phyloP scores from a whole-genome alignment of 257 asterid species.

The Solanum rostratum region DNA sequence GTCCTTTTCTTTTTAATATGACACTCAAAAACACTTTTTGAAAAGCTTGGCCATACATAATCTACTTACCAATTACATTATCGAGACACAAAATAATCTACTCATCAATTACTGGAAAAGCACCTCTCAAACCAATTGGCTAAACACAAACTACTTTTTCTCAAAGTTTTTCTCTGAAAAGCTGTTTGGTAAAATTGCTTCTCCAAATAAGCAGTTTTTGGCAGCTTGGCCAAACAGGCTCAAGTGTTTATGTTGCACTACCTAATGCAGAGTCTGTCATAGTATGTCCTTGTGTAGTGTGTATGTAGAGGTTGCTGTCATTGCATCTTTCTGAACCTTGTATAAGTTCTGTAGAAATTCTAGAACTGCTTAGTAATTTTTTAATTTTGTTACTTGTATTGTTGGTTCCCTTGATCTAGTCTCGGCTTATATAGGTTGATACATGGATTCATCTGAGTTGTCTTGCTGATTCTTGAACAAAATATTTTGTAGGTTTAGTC shows the following conservation, averaged over 20 bases:
- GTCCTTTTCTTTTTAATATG: background rate
- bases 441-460: background rate
- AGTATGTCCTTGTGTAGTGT: background rate
- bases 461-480: constrained; percentile 9
- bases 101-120: background rate
- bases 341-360: background rate
- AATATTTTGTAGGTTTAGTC: constrained; percentile 58
- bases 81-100: background rate
- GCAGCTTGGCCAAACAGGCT: background rate
- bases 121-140: background rate
- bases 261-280: background rate
- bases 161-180: background rate
- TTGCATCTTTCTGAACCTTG: background rate
- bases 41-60: background rate
- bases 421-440: background rate
- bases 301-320: background rate
- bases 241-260: background rate
- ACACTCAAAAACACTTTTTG: background rate
- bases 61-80: background rate
- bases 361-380: background rate
- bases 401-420: background rate
- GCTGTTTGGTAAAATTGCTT: background rate
- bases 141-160: background rate
- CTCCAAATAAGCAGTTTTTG: background rate
- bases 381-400: background rate